Evolutionary conservation across 805 yeast genomes (phyloP), one percentile per base, ranked within the genome.

Genomic region (Wickerhamomyces xylosicus): DNA sequence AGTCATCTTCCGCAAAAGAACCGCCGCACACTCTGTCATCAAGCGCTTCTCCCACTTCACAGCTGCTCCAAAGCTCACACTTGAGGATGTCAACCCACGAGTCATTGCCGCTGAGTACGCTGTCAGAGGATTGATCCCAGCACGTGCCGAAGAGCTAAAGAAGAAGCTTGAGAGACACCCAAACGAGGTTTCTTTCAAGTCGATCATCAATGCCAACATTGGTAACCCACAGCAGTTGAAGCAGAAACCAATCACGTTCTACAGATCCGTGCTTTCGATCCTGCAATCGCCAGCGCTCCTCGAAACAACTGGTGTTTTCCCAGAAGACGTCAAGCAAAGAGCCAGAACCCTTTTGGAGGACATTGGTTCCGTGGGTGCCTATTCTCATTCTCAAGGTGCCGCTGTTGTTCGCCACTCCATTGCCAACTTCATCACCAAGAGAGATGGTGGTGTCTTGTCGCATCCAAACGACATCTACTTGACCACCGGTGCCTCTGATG

Each of bases 141-240:
- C 81, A 45, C 76, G 86, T 48, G 97, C 98, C 19, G 97, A 90
- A 52, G 84, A 86, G 54, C 64, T 92, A 42, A 69, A 79, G 42
- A 63, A 61, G 9, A 71, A 74, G 48, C 66, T 92, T 31, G 56
- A 59, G 10, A 57, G 63, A 33, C 66, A 73, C 31, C 79, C 83
- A 19, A 67, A 66, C 16, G 74, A 83, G 5, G 64, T 86, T 47
- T 95, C 95, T 1, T 92, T 87, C 56, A 62, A 72, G 33, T 65
- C 72, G 43, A 84, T 92, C 51, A 82, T 94, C 56, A 79, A 77
- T 53, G 92, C 96, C 46, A 92, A 92, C 58, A 92, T 92, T 46
- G 99, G 99, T 22, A 92, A 92, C 58, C 99, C 99, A 2, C 99
- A 92, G 62, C 97, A 90, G 58, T 69, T 92, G 56, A 90, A 86